phyloP scores from a whole-genome alignment of 495 filamentous ascomycete genomes.

The Cladorrhinum samala region DNA sequence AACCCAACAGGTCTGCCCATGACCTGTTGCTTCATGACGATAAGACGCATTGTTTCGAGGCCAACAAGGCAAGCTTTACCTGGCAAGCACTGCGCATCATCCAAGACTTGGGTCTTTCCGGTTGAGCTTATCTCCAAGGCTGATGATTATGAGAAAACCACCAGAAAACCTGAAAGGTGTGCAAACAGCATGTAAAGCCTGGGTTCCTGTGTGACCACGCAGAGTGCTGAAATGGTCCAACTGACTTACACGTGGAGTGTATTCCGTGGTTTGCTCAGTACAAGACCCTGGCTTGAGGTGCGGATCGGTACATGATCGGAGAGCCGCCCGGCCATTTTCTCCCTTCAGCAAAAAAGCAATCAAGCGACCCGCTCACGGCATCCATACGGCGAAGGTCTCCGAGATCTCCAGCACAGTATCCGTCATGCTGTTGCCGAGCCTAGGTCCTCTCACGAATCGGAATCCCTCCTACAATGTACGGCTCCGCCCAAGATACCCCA shows the following conservation, averaged over 20 bases:
- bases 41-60: too few species aligned
- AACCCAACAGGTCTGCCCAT: too few species aligned
- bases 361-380: neutral
- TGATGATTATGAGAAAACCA: too few species aligned
- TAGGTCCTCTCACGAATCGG: neutral
- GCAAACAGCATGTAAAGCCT: neutral
- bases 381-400: neutral
- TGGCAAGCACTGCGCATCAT: too few species aligned
- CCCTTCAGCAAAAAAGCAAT: neutral
- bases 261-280: constrained; percentile 5
- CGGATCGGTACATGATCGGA: neutral
- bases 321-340: neutral
- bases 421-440: neutral
- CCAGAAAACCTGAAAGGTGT: neutral
- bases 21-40: too few species aligned
- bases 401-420: constrained; percentile 9
- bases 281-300: neutral
- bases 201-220: neutral
- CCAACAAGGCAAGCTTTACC: too few species aligned
- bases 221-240: neutral
- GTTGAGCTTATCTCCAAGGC: too few species aligned
- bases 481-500: constrained; percentile 6
- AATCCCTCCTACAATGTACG: neutral
- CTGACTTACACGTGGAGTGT: constrained; percentile 4
- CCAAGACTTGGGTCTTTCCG: too few species aligned